phyloP scores from a whole-genome alignment of 345 rosid genomes.

The Atalantia buxifolia region DNA sequence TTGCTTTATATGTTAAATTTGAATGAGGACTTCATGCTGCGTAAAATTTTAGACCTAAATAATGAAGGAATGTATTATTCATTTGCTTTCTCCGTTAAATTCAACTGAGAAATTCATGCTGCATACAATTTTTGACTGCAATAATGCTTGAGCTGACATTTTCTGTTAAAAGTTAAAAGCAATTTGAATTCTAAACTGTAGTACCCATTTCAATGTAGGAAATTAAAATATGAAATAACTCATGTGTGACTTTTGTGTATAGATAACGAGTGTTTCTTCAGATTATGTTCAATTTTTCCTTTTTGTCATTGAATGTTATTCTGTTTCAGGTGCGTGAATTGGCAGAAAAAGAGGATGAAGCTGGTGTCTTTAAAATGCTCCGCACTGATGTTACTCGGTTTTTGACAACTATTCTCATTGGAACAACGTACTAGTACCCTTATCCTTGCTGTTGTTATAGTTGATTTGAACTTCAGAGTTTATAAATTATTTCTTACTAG shows the following conservation, averaged over 20 bases:
- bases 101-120: background rate
- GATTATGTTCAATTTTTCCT: background rate
- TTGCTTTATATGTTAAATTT: background rate
- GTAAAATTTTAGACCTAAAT: background rate
- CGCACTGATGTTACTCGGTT: conserved; percentile 97
- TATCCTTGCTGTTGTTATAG: conserved; percentile 19
- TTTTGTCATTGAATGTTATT: conserved; percentile 24
- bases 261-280: background rate
- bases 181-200: background rate
- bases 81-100: background rate
- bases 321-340: conserved; percentile 79
- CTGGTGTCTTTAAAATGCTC: conserved; percentile 95
- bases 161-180: background rate
- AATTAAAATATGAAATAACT: background rate
- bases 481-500: conserved; percentile 28
- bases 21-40: background rate
- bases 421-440: conserved; percentile 75
- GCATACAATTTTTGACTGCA: background rate
- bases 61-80: background rate
- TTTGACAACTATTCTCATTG: conserved; percentile 96
- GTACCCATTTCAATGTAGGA: background rate
- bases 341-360: conserved; percentile 94
- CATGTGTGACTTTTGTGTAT: background rate
- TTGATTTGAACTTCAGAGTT: conserved; percentile 16
- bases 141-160: background rate